A percentile compares a stretch with the other conserved stretches of the same genome.
These are phyloP conservation scores for Diaporthe capsici DNA, from an alignment of 2,329 filamentous ascomycete genomes.

Conservation along the genomic window DNA sequence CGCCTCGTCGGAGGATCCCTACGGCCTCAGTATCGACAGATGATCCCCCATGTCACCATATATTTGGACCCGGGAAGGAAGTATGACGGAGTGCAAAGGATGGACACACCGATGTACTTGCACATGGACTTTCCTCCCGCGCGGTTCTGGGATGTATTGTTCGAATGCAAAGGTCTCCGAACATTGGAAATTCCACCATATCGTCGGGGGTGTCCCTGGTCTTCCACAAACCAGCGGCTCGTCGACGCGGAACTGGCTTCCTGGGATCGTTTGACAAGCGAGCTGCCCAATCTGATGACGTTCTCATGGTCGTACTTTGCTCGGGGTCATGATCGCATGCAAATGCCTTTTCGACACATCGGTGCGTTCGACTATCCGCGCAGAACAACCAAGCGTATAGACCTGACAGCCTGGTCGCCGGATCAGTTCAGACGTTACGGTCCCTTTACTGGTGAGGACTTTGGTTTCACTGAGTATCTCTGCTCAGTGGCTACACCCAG, in stretches of 20 bases:
- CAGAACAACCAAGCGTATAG: no score
- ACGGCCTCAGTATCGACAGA: neutral
- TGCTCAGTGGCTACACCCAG: accelerated
- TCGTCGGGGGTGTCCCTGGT: neutral
- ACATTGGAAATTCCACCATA: neutral
- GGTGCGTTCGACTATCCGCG: neutral
- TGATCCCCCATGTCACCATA: neutral
- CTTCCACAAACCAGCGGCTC: neutral
- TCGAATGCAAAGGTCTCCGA: neutral
- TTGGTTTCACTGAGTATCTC: accelerated
- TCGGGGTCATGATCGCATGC: no score
- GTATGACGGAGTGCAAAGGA: no score
- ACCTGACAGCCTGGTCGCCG: neutral
- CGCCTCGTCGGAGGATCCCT: neutral
- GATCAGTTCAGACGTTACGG: neutral
- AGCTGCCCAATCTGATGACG: neutral
- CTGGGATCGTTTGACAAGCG: neutral
- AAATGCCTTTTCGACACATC: neutral
- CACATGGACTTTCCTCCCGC: no score
- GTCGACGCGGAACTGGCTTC: accelerated
- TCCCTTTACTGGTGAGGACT: neutral
- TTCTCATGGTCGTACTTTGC: neutral
- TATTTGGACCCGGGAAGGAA: neutral
- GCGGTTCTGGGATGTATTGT: neutral
- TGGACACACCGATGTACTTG: no score